phyloP scores from a whole-genome alignment of 148 eudicot genomes.

The Rhododendron griersonianum region DNA sequence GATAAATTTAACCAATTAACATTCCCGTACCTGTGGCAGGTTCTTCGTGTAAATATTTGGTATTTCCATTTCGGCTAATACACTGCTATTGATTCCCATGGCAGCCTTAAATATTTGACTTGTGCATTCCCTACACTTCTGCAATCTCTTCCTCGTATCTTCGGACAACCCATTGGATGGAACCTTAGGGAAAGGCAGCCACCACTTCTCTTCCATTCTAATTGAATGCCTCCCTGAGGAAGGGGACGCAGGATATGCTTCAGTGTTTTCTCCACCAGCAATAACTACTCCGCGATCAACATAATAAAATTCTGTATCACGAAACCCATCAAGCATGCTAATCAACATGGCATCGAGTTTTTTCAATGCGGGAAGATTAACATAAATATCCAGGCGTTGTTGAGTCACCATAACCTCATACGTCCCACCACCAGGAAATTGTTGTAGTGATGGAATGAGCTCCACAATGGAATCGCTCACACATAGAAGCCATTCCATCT shows the following conservation, averaged over 20 bases:
- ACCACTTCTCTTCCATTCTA: slow-evolving; percentile 51
- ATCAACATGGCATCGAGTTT: slow-evolving; percentile 35
- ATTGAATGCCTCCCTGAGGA: slow-evolving; percentile 22
- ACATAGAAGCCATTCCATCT: slow-evolving; percentile 35
- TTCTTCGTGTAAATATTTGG: slow-evolving; percentile 38
- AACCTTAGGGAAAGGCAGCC: slow-evolving; percentile 53
- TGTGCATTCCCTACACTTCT: slow-evolving; percentile 41
- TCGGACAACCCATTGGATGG: slow-evolving; percentile 40
- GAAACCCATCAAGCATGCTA: slow-evolving; percentile 32
- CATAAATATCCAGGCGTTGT: slow-evolving; percentile 20
- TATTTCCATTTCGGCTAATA: slow-evolving; percentile 48
- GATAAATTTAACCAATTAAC: neutral
- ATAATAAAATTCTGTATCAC: slow-evolving; percentile 27
- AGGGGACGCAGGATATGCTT: slow-evolving; percentile 12
- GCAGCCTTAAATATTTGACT: slow-evolving; percentile 57
- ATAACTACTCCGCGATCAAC: slow-evolving; percentile 32
- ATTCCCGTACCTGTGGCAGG: slow-evolving; percentile 43
- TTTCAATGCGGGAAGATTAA: slow-evolving; percentile 38
- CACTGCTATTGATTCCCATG: slow-evolving; percentile 35
- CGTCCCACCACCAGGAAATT: slow-evolving; percentile 25
- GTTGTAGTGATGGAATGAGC: slow-evolving; percentile 32
- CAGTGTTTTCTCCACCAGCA: slow-evolving; percentile 20
- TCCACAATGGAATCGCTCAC: slow-evolving; percentile 37
- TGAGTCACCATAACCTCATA: slow-evolving; percentile 25
- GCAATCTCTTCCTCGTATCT: slow-evolving; percentile 31